A percentile compares a stretch with the other conserved stretches of the same genome.
Conservation (phyloP, 2,329 filamentous ascomycete species). For the Cladosporium austrohemisphaericum region DNA sequence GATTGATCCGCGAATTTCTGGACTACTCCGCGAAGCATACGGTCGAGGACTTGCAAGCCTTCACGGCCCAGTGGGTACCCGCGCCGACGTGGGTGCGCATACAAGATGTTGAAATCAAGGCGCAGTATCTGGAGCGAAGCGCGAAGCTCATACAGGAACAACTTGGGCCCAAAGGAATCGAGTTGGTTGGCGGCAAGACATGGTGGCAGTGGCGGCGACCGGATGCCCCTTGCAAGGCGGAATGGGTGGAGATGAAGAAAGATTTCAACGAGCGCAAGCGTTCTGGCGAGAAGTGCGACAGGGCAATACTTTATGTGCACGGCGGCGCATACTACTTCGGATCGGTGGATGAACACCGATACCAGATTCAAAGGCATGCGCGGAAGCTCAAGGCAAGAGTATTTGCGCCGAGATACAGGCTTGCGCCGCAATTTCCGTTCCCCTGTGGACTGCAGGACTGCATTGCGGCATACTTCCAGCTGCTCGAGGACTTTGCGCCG, state of each 20-base stretch:
- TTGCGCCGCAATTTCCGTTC: constrained; percentile 92
- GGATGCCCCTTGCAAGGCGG: constrained; percentile 65
- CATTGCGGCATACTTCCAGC: constrained; percentile 78
- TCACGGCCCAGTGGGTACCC: constrained; percentile 89
- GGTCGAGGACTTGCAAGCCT: constrained; percentile 87
- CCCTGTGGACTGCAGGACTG: constrained; percentile 90
- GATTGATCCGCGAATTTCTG: constrained; percentile 82
- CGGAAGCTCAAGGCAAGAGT: constrained; percentile 88
- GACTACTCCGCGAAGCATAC: constrained; percentile 81
- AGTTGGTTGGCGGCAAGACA: constrained; percentile 70
- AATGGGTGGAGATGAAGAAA: constrained; percentile 94
- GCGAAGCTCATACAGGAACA: constrained; percentile 67
- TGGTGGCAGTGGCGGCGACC: constrained; percentile 89
- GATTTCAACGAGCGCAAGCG: constrained; percentile 69
- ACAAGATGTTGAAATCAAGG: constrained; percentile 63
- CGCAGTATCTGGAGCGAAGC: constrained; percentile 60
- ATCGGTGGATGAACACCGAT: constrained; percentile 93
- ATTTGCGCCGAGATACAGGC: constrained; percentile 77
- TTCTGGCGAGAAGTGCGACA: constrained; percentile 55
- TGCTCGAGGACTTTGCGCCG: constrained; percentile 72
- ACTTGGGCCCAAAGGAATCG: constrained; percentile 71
- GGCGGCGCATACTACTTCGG: constrained; percentile 96
- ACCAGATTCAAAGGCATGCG: constrained; percentile 94
- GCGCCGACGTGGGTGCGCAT: constrained; percentile 83
- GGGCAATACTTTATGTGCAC: constrained; percentile 90